phyloP scores from a whole-genome alignment of 495 filamentous ascomycete genomes.

The Clavariopsis aquatica region DNA sequence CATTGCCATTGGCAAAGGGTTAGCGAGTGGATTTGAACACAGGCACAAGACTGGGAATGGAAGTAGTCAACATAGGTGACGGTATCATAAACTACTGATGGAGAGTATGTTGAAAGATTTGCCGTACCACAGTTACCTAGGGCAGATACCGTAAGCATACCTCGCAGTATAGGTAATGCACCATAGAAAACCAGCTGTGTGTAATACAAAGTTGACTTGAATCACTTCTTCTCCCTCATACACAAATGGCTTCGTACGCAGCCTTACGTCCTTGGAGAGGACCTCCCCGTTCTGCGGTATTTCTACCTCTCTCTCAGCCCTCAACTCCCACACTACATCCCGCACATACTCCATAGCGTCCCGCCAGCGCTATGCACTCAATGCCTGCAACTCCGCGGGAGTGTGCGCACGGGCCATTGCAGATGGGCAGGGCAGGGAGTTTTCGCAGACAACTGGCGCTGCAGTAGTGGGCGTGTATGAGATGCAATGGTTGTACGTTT shows the following conservation, averaged over 20 bases:
- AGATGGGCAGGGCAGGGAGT: slow-evolving; percentile 56
- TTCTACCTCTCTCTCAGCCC: slow-evolving; percentile 47
- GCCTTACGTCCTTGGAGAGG: slow-evolving; percentile 35
- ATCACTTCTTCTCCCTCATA: slow-evolving; percentile 31
- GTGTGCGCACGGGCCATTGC: slow-evolving; percentile 51
- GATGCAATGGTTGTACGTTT: neutral
- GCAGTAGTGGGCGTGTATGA: slow-evolving; percentile 28
- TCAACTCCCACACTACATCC: slow-evolving; percentile 43
- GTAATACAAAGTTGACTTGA: no score
- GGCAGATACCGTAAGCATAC: no score
- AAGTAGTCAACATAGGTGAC: no score
- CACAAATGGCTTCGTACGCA: slow-evolving; percentile 48
- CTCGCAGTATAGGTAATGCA: no score
- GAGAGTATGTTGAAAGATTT: no score
- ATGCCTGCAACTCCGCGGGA: slow-evolving; percentile 39
- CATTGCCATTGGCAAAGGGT: slow-evolving; percentile 50
- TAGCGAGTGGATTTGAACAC: slow-evolving; percentile 29
- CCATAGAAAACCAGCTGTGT: no score
- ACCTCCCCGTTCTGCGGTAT: slow-evolving; percentile 52
- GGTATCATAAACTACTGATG: no score
- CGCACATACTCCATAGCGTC: slow-evolving; percentile 50
- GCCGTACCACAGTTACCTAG: no score
- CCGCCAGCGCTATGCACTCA: slow-evolving; percentile 46
- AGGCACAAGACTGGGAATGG: slow-evolving; percentile 34
- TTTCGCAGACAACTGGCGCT: slow-evolving; percentile 45